phyloP scores from a whole-genome alignment of 2,329 filamentous ascomycete genomes.

The Ramularia collo-cygni region DNA sequence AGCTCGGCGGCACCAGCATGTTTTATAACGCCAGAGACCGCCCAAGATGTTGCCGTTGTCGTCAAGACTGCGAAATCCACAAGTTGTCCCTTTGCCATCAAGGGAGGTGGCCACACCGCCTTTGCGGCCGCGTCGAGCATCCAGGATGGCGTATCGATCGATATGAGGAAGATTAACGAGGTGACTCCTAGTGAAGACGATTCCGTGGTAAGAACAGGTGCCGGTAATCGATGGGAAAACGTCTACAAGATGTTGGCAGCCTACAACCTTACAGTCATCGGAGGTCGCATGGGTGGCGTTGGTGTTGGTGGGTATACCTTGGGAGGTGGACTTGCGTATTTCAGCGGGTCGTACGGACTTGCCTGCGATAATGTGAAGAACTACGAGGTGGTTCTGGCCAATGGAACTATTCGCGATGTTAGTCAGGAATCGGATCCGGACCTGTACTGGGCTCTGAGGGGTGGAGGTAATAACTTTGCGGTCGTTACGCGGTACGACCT shows the following conservation, averaged over 20 bases:
- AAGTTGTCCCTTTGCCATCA: constrained; percentile 24
- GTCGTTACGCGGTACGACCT: constrained; percentile 24
- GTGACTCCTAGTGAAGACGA: constrained; percentile 14
- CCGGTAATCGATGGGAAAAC: constrained; percentile 40
- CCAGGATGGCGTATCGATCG: constrained; percentile 23
- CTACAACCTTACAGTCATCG: constrained; percentile 36
- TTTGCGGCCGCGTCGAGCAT: constrained; percentile 22
- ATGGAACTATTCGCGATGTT: constrained; percentile 17
- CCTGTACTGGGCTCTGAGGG: constrained; percentile 25
- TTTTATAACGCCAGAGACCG: constrained; percentile 10
- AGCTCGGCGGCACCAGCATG: constrained; percentile 10
- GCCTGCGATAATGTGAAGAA: constrained; percentile 33
- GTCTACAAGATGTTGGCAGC: constrained; percentile 37
- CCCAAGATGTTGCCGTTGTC: constrained; percentile 10
- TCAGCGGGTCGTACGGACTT: constrained; percentile 43
- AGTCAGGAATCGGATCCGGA: constrained; percentile 16
- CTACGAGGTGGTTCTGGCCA: constrained; percentile 22
- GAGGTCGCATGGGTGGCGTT: constrained; percentile 39
- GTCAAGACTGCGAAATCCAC: constrained; percentile 6
- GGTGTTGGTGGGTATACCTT: constrained; percentile 42
- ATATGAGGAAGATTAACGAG: constrained; percentile 17
- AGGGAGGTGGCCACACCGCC: constrained; percentile 24
- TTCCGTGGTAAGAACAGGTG: constrained; percentile 32
- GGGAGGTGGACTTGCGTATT: constrained; percentile 44
- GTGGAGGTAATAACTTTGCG: constrained; percentile 18